Base-by-base conservation (phyloP, 495 filamentous ascomycete species). In the Terfezia claveryi region DNA sequence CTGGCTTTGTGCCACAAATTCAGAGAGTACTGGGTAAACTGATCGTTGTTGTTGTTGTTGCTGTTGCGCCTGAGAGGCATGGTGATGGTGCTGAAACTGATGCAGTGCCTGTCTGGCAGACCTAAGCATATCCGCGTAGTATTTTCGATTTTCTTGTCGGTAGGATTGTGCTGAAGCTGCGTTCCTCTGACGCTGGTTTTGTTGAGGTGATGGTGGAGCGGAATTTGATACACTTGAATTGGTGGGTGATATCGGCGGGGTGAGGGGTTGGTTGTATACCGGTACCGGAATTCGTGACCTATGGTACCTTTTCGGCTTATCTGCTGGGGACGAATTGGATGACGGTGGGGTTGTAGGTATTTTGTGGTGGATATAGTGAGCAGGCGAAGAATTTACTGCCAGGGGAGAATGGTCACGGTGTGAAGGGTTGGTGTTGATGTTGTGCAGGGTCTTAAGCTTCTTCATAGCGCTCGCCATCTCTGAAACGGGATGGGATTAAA, bases 371-470 rank as follows among this genome's bases (percentile, higher is more conserved):
- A 27, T 14, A 7, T 20, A 46, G 16, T 54, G 17, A 36, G 52
- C 17, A 3, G 23, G 10, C 4, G 52, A 6, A 32, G n/a, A 55
- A 56, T 38, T 36, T 50, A 49, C 20, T 55, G 53, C 50, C 27
- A 55, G 17, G 41, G 60, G 50, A 46, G 32, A 6, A 53, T 51
- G 10, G 62, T 55, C 53, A 55, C 58, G 10, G 11, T n/a, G n/a
- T 27, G 63, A 58, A 55, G 62, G 61, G 55, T 57, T 56, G 0
- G 63, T 59, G 36, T 62, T 65, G 37, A 65, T 53, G 37, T 65
- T 59, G 54, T 65, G 63, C 53, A 66, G 63, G 51, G 64, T 58
- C 63, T 66, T 66, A 37, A 65, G 63, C 54, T 65, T 65, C 57
- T 65, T 65, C 63, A 65, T 65, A 49, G 63, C 62, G 55, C 58